Conservation (phyloP, 805 yeast species). For the Schizosaccharomyces octosporus region DNA sequence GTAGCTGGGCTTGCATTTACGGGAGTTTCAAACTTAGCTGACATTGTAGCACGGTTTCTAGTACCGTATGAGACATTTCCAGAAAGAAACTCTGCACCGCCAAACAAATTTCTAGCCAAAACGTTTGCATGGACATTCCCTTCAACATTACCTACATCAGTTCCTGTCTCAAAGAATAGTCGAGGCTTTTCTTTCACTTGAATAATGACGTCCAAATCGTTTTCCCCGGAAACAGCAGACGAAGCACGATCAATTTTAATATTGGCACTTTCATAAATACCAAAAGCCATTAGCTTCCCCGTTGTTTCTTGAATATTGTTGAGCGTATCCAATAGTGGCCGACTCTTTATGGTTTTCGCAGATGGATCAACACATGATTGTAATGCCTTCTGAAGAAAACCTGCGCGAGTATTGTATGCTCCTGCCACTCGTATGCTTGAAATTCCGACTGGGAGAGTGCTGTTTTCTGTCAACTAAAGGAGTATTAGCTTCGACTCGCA, state of each 20-base stretch:
- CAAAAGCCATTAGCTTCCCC: slow-evolving; percentile 10
- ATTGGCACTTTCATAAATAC: slow-evolving; percentile 11
- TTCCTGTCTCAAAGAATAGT: slow-evolving; percentile 73
- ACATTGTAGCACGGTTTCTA: slow-evolving; percentile 23
- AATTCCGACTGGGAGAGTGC: neutral
- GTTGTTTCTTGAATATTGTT: slow-evolving; percentile 13
- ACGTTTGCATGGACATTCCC: slow-evolving; percentile 80
- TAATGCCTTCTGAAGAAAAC: neutral
- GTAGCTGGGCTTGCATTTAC: neutral
- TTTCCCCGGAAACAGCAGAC: slow-evolving; percentile 3
- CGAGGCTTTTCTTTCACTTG: slow-evolving; percentile 23
- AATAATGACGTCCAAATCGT: slow-evolving; percentile 8
- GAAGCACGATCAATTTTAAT: slow-evolving; percentile 10
- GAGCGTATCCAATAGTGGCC: slow-evolving; percentile 2
- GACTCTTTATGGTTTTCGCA: neutral
- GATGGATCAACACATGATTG: neutral
- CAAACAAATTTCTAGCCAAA: slow-evolving; percentile 35
- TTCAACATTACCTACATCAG: slow-evolving; percentile 88
- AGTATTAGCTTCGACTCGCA: neutral
- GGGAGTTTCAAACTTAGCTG: neutral
- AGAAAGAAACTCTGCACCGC: slow-evolving; percentile 40
- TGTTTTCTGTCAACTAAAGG: neutral
- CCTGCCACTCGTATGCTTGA: slow-evolving; percentile 1
- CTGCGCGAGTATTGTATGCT: neutral
- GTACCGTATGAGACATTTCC: slow-evolving; percentile 26